These are phyloP conservation scores for Calonectria multiphialidica DNA, from an alignment of 2,329 filamentous ascomycete species.

Conservation along the genomic window DNA sequence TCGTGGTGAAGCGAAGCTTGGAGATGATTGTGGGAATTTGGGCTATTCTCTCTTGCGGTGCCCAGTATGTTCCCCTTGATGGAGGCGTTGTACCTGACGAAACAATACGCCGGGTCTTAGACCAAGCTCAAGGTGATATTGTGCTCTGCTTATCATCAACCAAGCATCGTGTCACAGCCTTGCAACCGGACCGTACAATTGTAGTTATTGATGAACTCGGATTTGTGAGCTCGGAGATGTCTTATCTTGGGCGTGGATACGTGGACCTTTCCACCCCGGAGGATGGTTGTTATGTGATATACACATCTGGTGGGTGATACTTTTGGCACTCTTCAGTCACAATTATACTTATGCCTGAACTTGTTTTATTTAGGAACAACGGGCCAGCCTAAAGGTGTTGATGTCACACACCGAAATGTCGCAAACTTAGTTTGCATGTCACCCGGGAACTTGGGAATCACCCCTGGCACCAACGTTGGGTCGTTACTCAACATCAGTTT, in stretches of 20 bases:
- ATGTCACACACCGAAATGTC: conserved; percentile 67
- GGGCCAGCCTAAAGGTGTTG: conserved; percentile 69
- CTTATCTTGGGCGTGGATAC: conserved; percentile 26
- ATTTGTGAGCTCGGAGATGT: not conserved
- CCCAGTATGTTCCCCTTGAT: conserved; percentile 71
- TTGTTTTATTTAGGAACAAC: conserved; percentile 58
- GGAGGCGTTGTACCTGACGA: conserved; percentile 64
- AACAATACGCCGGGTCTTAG: conserved; percentile 62
- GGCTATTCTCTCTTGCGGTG: conserved; percentile 67
- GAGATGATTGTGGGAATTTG: conserved; percentile 70
- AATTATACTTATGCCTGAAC: conserved; percentile 2
- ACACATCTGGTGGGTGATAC: conserved; percentile 61
- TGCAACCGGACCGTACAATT: conserved; percentile 39
- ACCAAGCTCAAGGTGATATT: conserved; percentile 57
- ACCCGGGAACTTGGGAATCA: conserved; percentile 64
- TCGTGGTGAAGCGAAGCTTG: conserved; percentile 66
- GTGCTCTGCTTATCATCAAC: conserved; percentile 61
- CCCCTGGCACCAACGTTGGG: conserved; percentile 62
- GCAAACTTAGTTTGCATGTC: conserved; percentile 64
- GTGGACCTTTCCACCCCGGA: conserved; percentile 51
- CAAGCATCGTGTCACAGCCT: conserved; percentile 46
- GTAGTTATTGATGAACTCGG: conserved; percentile 46
- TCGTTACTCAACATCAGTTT: conserved; percentile 70
- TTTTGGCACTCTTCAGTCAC: not conserved
- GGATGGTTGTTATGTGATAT: conserved; percentile 61